Evolutionary conservation across 2,329 filamentous ascomycete species (phyloP).

Genomic region (Fusarium luffae): DNA sequence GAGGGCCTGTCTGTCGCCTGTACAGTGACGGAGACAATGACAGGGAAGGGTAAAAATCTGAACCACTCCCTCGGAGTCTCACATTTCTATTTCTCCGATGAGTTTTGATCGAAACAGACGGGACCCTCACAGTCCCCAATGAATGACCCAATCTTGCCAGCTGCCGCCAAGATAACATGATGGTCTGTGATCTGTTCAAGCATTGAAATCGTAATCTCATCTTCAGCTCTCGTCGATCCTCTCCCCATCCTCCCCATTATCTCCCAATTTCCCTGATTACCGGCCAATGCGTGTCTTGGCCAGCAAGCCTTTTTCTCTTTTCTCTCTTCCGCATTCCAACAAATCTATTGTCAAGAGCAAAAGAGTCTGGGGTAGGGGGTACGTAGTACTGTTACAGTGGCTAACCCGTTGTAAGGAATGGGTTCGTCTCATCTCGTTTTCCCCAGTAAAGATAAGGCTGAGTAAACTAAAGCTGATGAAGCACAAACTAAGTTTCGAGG

Average conservation of each 20-base stretch:
- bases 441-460: conserved; percentile 4
- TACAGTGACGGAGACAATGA: neutral
- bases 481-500: conserved; percentile 1
- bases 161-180: neutral
- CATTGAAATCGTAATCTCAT: conserved; percentile 10
- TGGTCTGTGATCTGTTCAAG: neutral
- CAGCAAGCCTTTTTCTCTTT: no score
- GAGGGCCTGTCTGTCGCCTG: neutral
- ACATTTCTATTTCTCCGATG: neutral
- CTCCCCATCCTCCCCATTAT: neutral
- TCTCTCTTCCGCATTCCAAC: neutral
- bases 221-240: neutral
- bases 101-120: neutral
- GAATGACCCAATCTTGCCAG: neutral
- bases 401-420: neutral
- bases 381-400: neutral
- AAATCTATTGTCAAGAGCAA: neutral
- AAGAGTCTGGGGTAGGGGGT: conserved; percentile 2
- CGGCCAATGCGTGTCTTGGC: conserved; percentile 11
- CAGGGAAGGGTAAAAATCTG: neutral
- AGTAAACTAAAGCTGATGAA: conserved; percentile 1
- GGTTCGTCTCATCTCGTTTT: neutral
- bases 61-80: conserved; percentile 2
- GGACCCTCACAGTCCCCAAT: neutral
- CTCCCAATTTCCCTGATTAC: neutral